phyloP scores from a whole-genome alignment of 2,329 filamentous ascomycete genomes.

The Phialophora verrucosa region DNA sequence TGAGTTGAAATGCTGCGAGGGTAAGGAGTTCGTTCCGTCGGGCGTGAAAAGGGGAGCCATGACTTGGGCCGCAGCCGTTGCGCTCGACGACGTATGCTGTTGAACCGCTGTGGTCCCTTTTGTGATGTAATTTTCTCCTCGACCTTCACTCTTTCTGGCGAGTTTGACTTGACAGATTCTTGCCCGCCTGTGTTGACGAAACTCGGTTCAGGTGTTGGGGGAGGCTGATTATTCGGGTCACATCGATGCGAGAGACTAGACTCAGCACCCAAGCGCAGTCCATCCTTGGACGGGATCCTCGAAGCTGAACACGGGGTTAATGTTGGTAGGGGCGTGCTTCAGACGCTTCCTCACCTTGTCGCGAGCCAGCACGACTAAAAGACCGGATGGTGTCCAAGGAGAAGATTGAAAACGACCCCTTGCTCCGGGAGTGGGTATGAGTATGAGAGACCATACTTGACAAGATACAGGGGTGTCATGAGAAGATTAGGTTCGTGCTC shows the following conservation, averaged over 20 bases:
- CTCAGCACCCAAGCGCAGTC: slow-evolving; percentile 25
- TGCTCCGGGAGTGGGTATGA: slow-evolving; percentile 31
- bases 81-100: slow-evolving; percentile 15
- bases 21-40: slow-evolving; percentile 10
- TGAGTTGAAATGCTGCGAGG: slow-evolving; percentile 33
- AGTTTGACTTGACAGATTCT: slow-evolving; percentile 8
- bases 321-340: not conserved
- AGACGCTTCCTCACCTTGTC: slow-evolving; percentile 31
- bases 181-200: slow-evolving; percentile 1
- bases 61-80: slow-evolving; percentile 34
- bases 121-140: not conserved
- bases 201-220: slow-evolving; percentile 23
- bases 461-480: slow-evolving; percentile 5
- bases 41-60: slow-evolving; percentile 35
- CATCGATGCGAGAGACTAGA: slow-evolving; percentile 36
- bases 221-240: slow-evolving; percentile 35
- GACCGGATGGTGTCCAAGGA: slow-evolving; percentile 34
- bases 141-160: slow-evolving; percentile 9
- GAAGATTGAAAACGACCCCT: slow-evolving; percentile 36
- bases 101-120: slow-evolving; percentile 3
- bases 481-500: not conserved
- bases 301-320: slow-evolving; percentile 24
- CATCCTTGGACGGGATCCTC: slow-evolving; percentile 32
- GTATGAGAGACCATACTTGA: slow-evolving; percentile 30
- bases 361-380: slow-evolving; percentile 32